A percentile compares a stretch with the other conserved stretches of the same genome.
phyloP scores from a whole-genome alignment of 2,329 filamentous ascomycete genomes.

The Bipolaris cookei region DNA sequence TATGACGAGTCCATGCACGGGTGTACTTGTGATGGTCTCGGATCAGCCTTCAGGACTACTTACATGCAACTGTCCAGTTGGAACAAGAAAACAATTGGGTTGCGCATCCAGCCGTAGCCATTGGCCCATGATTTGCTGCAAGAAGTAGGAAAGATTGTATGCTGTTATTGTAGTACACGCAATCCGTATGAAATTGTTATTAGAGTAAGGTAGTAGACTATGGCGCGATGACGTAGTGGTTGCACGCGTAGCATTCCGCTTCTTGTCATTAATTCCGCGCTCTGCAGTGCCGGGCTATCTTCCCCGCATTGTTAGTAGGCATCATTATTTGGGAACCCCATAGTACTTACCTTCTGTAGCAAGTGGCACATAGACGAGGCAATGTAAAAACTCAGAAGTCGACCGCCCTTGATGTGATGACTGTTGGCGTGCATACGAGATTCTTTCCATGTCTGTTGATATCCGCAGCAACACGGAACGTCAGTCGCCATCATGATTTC shows the following conservation, averaged over 20 bases:
- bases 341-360: neutral
- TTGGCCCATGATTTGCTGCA: too few species aligned
- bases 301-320: slow-evolving; percentile 24
- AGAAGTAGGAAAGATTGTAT: neutral
- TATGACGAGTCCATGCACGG: too few species aligned
- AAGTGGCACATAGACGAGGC: neutral
- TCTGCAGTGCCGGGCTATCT: slow-evolving; percentile 1
- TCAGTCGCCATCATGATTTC: slow-evolving; percentile 35
- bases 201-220: neutral
- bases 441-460: neutral
- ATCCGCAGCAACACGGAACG: neutral
- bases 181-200: neutral
- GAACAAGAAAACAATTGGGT: too few species aligned
- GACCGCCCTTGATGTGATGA: too few species aligned
- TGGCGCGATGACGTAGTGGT: neutral
- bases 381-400: neutral
- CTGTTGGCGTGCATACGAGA: neutral
- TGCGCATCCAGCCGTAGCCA: too few species aligned
- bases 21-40: too few species aligned
- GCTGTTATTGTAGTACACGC: neutral
- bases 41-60: too few species aligned
- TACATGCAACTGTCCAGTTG: too few species aligned
- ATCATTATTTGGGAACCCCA: neutral
- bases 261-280: slow-evolving; percentile 25
- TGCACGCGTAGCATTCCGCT: slow-evolving; percentile 13